A percentile compares a stretch with the other conserved stretches of the same genome.
These are phyloP conservation scores for Cryptococcus sp. DNA, from an alignment of 1,284 basidiomycete genomes.

Conservation along the genomic window DNA sequence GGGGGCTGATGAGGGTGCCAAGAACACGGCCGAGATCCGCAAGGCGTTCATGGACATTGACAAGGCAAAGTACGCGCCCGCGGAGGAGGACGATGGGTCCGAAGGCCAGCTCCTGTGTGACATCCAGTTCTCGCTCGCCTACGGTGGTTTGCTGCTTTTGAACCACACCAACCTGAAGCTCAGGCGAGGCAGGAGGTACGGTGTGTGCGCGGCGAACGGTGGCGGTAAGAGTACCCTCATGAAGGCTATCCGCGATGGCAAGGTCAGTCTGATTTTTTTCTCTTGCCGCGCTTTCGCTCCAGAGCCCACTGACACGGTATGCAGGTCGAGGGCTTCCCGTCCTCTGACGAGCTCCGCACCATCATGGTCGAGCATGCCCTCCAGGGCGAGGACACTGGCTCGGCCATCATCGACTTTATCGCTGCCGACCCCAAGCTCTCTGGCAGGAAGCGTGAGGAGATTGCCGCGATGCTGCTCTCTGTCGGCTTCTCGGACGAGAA, in stretches of 20 bases:
- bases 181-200: conserved; percentile 86
- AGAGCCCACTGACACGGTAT: background rate
- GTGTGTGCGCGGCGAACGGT: conserved; percentile 93
- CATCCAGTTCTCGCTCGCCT: conserved; percentile 91
- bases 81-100: conserved; percentile 64
- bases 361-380: conserved; percentile 96
- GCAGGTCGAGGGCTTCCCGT: conserved; percentile 86
- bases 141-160: conserved; percentile 89
- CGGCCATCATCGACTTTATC: conserved; percentile 84
- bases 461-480: conserved; percentile 71
- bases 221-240: conserved; percentile 95
- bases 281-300: too few species aligned
- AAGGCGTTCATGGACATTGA: conserved; percentile 74
- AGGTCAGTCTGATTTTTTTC: conserved; percentile 52
- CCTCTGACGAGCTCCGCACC: conserved; percentile 76
- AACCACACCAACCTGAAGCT: conserved; percentile 93
- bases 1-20: conserved; percentile 44
- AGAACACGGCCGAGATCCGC: conserved; percentile 64
- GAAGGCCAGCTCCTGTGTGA: conserved; percentile 80
- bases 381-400: conserved; percentile 82
- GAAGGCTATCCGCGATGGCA: conserved; percentile 90
- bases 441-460: conserved; percentile 62
- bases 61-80: conserved; percentile 55
- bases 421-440: conserved; percentile 59
- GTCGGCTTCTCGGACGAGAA: conserved; percentile 89